Base-by-base conservation (phyloP, 177 flowering plant genomes). In the Telopea speciosissima region DNA sequence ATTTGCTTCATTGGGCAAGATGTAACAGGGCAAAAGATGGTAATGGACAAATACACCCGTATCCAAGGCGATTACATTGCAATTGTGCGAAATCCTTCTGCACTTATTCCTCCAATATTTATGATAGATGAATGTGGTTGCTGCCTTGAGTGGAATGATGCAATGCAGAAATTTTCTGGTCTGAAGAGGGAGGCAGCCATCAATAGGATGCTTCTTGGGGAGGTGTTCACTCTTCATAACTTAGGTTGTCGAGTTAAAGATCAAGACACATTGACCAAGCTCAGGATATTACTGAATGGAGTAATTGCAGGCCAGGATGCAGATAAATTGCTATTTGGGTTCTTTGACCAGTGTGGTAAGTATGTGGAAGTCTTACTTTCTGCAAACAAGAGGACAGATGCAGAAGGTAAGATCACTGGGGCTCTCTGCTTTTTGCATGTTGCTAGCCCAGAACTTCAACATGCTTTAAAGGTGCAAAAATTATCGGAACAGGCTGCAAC, bases 41-140 rank as follows among this genome's bases (percentile, higher is more conserved):
- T 89, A 26, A 70, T 82, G 86, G 91, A 93, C 77, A 88, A 89
- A 77, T 91, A 82, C 70, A 87, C 86, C 10, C 84, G 86, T 25
- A 73, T 87, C 24, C 87, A 90, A 78, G 96, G 96, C 40, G 98
- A 93, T 78, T 93, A 87, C 73, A 72, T 66, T 65, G 86, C 87
- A 44, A 89, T 91, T 65, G 70, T 93, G 61, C 77, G 80, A 64
- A 89, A 76, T 77, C 90, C 90, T 1, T 81, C 78, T 72, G 79
- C 87, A n/a, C 86, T 93, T 23, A 90, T 93, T 74, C 98, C 98
- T 33, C 98, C 98, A n/a, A 88, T 93, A 56, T 93, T 93, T 71
- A 84, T 85, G 82, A 79, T 83, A 22, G 88, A 90, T 79, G 91
- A 87, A 69, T 26, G 72, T 66, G 96, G 92, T 10, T 70, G 77